Evolutionary conservation across 192 early-diverging fungal genomes (phyloP).

Genomic region (Coemansia sp.): DNA sequence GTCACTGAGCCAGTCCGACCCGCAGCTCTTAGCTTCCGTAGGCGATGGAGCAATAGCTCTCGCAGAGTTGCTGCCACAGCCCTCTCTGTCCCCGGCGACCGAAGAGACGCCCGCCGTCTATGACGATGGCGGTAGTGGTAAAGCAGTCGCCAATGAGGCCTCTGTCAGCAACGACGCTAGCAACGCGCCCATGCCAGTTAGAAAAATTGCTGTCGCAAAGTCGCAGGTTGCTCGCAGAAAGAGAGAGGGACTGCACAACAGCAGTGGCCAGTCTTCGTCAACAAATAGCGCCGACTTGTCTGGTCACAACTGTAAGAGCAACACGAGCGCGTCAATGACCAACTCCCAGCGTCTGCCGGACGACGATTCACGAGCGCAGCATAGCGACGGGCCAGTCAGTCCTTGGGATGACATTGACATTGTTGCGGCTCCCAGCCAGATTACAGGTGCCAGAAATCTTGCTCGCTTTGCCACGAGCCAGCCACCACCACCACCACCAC

Average conservation of each 20-base stretch:
- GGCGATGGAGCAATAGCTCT: not conserved
- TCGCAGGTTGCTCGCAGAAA: constrained; percentile 14
- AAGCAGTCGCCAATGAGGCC: not conserved
- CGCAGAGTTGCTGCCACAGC: not conserved
- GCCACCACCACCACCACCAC: too few relatives aligned
- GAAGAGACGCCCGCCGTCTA: not conserved
- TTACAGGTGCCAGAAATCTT: not conserved
- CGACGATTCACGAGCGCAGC: not conserved
- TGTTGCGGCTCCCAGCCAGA: not conserved
- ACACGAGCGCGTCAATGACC: not conserved
- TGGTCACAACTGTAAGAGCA: not conserved
- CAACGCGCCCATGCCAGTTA: not conserved
- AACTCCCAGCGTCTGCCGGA: constrained; percentile 4
- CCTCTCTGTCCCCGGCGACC: not conserved
- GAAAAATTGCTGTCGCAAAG: constrained; percentile 26
- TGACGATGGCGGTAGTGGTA: not conserved
- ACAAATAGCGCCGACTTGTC: not conserved
- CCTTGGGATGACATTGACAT: constrained; percentile 6
- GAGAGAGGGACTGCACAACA: not conserved
- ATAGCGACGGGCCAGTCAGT: not conserved
- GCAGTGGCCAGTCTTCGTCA: constrained; percentile 1
- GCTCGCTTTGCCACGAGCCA: not conserved
- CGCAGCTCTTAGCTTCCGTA: not conserved
- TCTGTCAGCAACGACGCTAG: not conserved
- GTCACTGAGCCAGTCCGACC: not conserved